Base-by-base conservation (phyloP, 305 asterid species). In the Rubia tinctorum region DNA sequence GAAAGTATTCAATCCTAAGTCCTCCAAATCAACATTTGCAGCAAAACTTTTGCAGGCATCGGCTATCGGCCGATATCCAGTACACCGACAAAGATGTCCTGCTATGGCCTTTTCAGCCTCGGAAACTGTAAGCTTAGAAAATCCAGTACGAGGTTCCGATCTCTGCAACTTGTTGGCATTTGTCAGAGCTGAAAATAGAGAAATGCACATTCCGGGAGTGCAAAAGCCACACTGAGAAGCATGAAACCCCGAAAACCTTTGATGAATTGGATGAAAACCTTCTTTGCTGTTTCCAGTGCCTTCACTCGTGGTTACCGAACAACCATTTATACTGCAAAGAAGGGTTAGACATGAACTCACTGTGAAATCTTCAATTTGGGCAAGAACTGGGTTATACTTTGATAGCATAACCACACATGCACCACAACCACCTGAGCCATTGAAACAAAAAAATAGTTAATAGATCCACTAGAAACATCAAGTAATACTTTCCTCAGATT, bases 171-270 rank as follows among this genome's bases (percentile, higher is more conserved):
- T 89, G n/a, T 88, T 88, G 4, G 93, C 90, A 69, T 86, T 81
- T 25, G 77, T 85, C 18, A 91, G 89, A 2, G 93, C 91, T 15
- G 97, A 84, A 84, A 79, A 89, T 61, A 91, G 73, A 0, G 97
- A 91, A 83, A 91, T 77, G 77, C 93, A 91, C 91, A 91, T 86
- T 71, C 97, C 97, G 11, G 97, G 96, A 62, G 90, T 88, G 85
- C 97, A 89, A 74, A 82, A 91, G 55, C 97, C 97, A 71, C 97
- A 91, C 62, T 89, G 97, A 78, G 96, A 88, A 74, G 93, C 96
- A 78, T 89, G 93, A 72, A 91, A 91, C 23, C 96, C 96, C 0
- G 97, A 79, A 82, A 91, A 85, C 1, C 97, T 79, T 83, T 88
- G 84, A 71, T 91, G 96, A 80, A 91, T 89, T 18, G 96, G 84